These are phyloP conservation scores for Colletotrichum sojae DNA, from an alignment of 2,329 filamentous ascomycete species.

Conservation along the genomic window DNA sequence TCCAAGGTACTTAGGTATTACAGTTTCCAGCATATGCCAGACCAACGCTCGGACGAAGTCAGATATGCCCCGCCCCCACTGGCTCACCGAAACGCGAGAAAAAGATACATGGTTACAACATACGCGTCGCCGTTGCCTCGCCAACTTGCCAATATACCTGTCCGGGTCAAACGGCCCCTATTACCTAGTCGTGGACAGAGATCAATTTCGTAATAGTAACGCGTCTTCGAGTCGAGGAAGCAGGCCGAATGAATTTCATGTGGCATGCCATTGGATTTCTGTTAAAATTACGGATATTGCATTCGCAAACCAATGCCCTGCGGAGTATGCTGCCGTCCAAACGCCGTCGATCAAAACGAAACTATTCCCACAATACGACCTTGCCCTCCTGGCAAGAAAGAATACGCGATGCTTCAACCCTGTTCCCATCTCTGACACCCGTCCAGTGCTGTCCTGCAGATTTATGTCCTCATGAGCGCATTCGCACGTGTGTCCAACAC, in stretches of 20 bases:
- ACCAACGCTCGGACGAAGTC: conserved; percentile 17
- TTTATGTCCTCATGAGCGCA: conserved; percentile 34
- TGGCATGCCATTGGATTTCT: conserved; percentile 14
- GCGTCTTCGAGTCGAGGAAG: neutral
- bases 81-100: neutral
- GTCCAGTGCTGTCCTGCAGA: conserved; percentile 15
- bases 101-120: no score
- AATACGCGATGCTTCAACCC: conserved; percentile 21
- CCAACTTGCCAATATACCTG: neutral
- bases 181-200: neutral
- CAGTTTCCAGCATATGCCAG: neutral
- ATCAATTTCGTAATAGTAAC: neutral
- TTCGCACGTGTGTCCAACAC: conserved; percentile 39
- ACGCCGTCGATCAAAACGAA: conserved; percentile 30
- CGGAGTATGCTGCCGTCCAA: conserved; percentile 27
- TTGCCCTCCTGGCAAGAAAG: conserved; percentile 20
- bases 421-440: conserved; percentile 14
- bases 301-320: conserved; percentile 20
- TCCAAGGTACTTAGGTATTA: neutral
- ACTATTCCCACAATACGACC: neutral
- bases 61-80: conserved; percentile 28
- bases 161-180: no score
- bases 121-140: conserved; percentile 9
- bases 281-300: conserved; percentile 23
- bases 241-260: neutral